phyloP scores from a whole-genome alignment of 1,139 yeast species.

The Blastobotrys elegans region DNA sequence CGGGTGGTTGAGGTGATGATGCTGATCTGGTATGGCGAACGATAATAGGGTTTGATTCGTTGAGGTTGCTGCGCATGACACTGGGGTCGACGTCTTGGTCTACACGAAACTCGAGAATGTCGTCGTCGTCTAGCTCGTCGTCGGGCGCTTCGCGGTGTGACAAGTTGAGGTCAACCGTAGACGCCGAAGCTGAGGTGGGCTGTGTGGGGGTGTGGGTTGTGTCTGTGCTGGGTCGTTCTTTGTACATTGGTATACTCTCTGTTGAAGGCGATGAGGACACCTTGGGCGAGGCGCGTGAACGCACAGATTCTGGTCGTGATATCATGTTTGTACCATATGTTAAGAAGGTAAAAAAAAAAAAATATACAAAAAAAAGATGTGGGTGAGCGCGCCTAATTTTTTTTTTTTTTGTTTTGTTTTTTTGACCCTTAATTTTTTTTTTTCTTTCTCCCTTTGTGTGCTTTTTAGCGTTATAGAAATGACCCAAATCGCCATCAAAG shows the following conservation, averaged over 20 bases:
- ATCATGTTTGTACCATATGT: constrained; percentile 2
- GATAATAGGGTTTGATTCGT: constrained; percentile 3
- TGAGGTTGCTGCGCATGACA: constrained; percentile 16
- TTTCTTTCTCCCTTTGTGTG: not conserved
- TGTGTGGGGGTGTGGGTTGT: not conserved
- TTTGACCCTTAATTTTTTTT: too few relatives aligned
- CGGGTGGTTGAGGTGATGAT: not conserved
- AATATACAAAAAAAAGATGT: not conserved
- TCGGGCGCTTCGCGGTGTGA: not conserved
- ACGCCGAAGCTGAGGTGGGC: not conserved
- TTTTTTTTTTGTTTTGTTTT: not conserved
- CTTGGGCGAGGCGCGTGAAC: constrained; percentile 1
- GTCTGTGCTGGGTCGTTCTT: not conserved
- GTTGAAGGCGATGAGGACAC: not conserved
- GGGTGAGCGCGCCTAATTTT: not conserved
- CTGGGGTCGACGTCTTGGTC: constrained; percentile 23
- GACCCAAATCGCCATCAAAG: not conserved
- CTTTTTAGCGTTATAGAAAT: not conserved
- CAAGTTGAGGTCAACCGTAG: not conserved
- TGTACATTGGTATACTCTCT: not conserved
- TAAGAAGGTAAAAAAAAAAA: not conserved
- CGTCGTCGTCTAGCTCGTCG: constrained; percentile 19
- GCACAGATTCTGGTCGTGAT: constrained; percentile 8
- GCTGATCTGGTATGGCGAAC: constrained; percentile 2
- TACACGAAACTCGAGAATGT: constrained; percentile 29